These are phyloP conservation scores for Trichoderma sp. DNA, from an alignment of 2,329 filamentous ascomycete species.

Conservation along the genomic window DNA sequence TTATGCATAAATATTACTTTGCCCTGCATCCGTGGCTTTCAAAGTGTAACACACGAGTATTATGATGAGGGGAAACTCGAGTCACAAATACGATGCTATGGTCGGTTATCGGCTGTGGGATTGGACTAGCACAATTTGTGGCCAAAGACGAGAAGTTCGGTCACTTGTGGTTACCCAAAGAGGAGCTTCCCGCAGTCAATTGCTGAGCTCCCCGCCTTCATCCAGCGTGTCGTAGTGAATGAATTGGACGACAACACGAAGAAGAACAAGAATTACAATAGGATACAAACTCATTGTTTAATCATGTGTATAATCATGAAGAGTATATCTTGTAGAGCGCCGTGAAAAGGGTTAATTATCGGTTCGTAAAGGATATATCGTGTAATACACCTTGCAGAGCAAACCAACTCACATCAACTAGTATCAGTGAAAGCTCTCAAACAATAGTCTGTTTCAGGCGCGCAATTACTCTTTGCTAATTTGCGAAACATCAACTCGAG, in stretches of 20 bases:
- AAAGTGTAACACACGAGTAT: background rate
- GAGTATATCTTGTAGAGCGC: background rate
- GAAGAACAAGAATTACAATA: background rate
- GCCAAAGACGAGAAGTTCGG: background rate
- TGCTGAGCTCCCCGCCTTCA: background rate
- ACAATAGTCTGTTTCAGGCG: background rate
- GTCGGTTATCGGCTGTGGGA: background rate
- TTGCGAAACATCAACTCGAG: background rate
- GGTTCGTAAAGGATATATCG: background rate
- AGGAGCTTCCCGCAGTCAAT: background rate
- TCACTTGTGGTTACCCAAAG: background rate
- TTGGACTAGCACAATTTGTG: background rate
- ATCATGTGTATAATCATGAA: background rate
- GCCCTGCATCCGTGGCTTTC: background rate
- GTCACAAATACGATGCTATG: background rate
- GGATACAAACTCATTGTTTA: background rate
- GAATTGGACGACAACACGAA: background rate
- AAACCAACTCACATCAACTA: background rate
- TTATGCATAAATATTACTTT: background rate
- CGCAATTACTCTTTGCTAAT: background rate
- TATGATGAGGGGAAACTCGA: background rate
- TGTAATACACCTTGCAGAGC: background rate
- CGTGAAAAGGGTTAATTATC: background rate
- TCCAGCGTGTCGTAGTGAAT: background rate
- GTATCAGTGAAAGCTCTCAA: background rate